Percentiles rank a stretch among this genome's conserved stretches.
Evolutionary conservation across 192 early-diverging fungal species (phyloP).

Genomic region (Chytriomyces sp.): DNA sequence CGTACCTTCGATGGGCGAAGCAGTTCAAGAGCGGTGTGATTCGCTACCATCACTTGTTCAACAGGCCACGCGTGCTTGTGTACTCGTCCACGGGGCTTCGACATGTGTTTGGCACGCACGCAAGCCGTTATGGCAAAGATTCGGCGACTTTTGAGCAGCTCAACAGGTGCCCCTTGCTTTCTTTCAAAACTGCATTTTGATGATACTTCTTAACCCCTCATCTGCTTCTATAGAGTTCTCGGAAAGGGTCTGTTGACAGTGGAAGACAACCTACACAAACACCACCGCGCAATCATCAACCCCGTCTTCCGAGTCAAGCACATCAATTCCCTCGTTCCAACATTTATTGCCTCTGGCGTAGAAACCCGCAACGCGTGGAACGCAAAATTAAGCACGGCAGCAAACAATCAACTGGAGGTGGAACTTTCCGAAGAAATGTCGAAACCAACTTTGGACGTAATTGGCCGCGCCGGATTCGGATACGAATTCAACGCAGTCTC

Average conservation of each 20-base stretch:
- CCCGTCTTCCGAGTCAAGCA: conserved; percentile 19
- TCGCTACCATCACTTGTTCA: conserved; percentile 1
- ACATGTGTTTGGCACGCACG: conserved; percentile 3
- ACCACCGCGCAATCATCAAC: conserved; percentile 22
- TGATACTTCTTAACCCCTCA: not conserved
- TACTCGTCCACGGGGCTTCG: not conserved
- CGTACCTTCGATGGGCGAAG: conserved; percentile 1
- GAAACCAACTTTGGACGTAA: conserved; percentile 21
- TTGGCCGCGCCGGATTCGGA: conserved; percentile 27
- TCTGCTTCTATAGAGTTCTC: not conserved
- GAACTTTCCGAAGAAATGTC: not conserved
- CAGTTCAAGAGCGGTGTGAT: conserved; percentile 4
- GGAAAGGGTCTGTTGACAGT: not conserved
- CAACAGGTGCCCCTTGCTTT: too few species aligned
- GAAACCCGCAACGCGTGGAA: not conserved
- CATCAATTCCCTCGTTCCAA: not conserved
- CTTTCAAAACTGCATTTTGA: not conserved
- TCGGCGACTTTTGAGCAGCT: not conserved
- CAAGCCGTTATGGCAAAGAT: not conserved
- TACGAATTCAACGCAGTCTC: conserved; percentile 22
- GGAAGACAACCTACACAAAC: conserved; percentile 3
- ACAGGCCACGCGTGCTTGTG: not conserved
- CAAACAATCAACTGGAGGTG: not conserved
- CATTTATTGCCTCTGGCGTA: not conserved
- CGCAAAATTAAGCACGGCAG: not conserved